Evolutionary conservation across 2,329 filamentous ascomycete genomes (phyloP).

Genomic region (Clarireedia hainanense): DNA sequence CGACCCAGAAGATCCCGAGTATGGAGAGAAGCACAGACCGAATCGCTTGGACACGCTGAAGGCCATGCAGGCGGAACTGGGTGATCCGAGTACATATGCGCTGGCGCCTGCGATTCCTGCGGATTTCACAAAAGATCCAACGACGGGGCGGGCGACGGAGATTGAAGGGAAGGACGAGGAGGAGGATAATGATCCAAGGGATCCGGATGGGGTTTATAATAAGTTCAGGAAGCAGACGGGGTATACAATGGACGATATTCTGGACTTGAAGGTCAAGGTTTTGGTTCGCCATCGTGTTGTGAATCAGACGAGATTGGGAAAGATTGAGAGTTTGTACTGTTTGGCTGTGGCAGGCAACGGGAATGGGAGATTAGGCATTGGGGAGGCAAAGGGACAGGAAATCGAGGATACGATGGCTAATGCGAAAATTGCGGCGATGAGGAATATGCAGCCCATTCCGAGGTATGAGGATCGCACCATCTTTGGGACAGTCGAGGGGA

Average conservation of each 20-base stretch:
- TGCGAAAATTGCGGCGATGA: constrained; percentile 72
- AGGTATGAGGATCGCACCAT: constrained; percentile 91
- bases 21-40: constrained; percentile 9
- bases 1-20: constrained; percentile 12
- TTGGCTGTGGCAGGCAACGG: constrained; percentile 81
- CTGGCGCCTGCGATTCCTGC: constrained; percentile 23
- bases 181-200: constrained; percentile 22
- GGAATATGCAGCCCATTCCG: constrained; percentile 87
- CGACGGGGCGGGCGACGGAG: constrained; percentile 3
- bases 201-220: constrained; percentile 29
- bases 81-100: constrained; percentile 11
- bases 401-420: constrained; percentile 57
- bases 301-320: constrained; percentile 95
- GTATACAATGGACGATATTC: constrained; percentile 44
- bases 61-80: constrained; percentile 19
- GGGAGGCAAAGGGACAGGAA: constrained; percentile 83
- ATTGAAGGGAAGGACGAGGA: constrained; percentile 11
- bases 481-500: constrained; percentile 73
- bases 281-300: constrained; percentile 67
- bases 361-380: constrained; percentile 78
- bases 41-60: constrained; percentile 17
- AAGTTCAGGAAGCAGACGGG: constrained; percentile 42
- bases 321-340: constrained; percentile 70
- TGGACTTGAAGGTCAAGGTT: constrained; percentile 56
- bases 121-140: constrained; percentile 12